These are phyloP conservation scores for Thymus mandschuricus DNA, from an alignment of 257 asterid species.

Conservation along the genomic window DNA sequence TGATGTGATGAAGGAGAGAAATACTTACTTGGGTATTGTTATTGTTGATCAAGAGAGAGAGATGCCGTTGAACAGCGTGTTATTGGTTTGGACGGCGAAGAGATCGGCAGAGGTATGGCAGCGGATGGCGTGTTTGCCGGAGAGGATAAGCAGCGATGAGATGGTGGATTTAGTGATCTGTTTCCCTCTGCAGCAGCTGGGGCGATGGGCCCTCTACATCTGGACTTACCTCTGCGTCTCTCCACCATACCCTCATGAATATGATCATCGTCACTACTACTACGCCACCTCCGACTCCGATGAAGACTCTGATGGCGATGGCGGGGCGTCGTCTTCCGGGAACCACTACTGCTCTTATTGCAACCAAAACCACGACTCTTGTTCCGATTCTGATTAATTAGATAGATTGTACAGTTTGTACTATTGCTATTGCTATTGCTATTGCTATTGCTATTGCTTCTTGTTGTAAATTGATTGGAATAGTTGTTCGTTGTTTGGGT, in stretches of 20 bases:
- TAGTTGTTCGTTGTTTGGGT: too few relatives aligned
- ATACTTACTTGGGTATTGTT: too few relatives aligned
- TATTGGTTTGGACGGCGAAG: slow-evolving; percentile 42
- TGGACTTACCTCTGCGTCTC: slow-evolving; percentile 56
- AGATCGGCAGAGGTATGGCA: slow-evolving; percentile 50
- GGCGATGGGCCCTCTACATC: slow-evolving; percentile 42
- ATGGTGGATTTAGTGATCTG: slow-evolving; percentile 49
- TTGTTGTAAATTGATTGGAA: not conserved
- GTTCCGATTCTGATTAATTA: slow-evolving; percentile 33
- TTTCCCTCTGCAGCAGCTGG: slow-evolving; percentile 53
- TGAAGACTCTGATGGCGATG: slow-evolving; percentile 2
- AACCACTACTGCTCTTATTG: not conserved
- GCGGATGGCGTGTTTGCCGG: slow-evolving; percentile 50
- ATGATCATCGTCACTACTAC: too few relatives aligned
- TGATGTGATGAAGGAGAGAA: not conserved
- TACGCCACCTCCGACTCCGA: slow-evolving; percentile 23
- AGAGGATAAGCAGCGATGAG: slow-evolving; percentile 44
- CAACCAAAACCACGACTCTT: slow-evolving; percentile 20
- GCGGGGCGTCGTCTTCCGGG: slow-evolving; percentile 25
- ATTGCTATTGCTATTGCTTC: too few relatives aligned
- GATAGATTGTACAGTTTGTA: too few relatives aligned
- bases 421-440: too few relatives aligned
- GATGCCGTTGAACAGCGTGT: slow-evolving; percentile 49
- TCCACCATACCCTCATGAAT: slow-evolving; percentile 37
- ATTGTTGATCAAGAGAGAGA: not conserved